phyloP scores from a whole-genome alignment of 2,329 filamentous ascomycete species.

The Grosmannia huntii region DNA sequence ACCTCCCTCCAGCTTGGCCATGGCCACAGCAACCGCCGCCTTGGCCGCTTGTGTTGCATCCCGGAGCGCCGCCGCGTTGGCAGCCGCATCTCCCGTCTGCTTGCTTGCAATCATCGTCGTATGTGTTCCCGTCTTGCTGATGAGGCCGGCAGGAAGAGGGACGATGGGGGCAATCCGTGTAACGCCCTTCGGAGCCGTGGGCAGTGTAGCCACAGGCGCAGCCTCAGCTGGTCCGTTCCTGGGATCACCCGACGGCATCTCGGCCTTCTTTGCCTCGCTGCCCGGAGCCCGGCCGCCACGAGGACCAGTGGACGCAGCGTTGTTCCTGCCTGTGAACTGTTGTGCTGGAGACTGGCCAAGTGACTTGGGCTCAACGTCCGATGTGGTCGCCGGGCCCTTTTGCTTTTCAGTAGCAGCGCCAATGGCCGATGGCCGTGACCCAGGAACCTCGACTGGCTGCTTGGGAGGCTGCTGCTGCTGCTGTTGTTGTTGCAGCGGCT shows the following conservation, averaged over 20 bases:
- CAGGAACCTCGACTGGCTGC: conserved; percentile 12
- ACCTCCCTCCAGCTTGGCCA: conserved; percentile 51
- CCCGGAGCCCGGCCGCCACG: background rate
- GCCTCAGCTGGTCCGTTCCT: conserved; percentile 9
- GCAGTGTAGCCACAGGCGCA: conserved; percentile 16
- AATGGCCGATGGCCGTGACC: conserved; percentile 36
- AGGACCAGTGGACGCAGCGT: conserved; percentile 28
- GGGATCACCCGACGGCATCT: background rate
- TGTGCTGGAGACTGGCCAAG: conserved; percentile 23
- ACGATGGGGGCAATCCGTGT: conserved; percentile 52
- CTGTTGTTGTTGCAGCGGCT: conserved; percentile 12
- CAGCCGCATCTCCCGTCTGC: conserved; percentile 19
- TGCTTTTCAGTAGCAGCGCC: conserved; percentile 35
- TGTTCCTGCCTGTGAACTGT: conserved; percentile 22
- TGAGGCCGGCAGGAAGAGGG: conserved; percentile 41
- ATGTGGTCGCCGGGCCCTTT: conserved; percentile 17
- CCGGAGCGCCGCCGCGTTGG: conserved; percentile 33
- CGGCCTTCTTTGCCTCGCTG: background rate
- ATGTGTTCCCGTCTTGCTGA: conserved; percentile 16
- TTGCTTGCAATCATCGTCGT: conserved; percentile 25
- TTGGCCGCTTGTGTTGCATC: conserved; percentile 64
- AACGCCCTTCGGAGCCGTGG: conserved; percentile 32
- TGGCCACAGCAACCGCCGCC: conserved; percentile 67
- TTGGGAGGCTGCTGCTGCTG: conserved; percentile 9
- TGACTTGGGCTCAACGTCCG: conserved; percentile 41